Base-by-base conservation (phyloP, 257 asterid species). In the Rauvolfia tetraphylla region DNA sequence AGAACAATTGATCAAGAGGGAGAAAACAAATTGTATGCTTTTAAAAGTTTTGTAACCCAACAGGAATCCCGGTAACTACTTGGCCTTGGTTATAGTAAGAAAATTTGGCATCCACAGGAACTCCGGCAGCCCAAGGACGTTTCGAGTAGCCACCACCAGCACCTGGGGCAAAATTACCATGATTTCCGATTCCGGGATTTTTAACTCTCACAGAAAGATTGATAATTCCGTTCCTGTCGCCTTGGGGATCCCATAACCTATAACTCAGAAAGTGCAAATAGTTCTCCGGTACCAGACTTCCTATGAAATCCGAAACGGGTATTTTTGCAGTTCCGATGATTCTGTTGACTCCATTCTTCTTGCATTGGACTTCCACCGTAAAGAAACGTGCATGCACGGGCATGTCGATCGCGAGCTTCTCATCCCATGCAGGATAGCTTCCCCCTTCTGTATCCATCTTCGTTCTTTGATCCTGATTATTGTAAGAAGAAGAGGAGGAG, bases 221-320 rank as follows among this genome's bases (percentile, higher is more conserved):
- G 0, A 93, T 75, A 58, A 93, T 93, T 83, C 98, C 98, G 63
- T 90, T 93, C 80, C 83, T 88, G 34, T 46, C 79, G 3, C 98
- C 95, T 11, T 70, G 74, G 8, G 58, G 73, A 66, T 87, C 89
- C 84, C 90, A 84, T 80, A 93, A 68, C 81, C 97, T 86, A 34
- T 93, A 93, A 80, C 98, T 91, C 95, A 93, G 82, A 75, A 93
- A 89, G 42, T 87, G 92, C 88, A 91, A 23, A 65, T 88, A 83
- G n/a, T 86, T 84, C 7, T 81, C 86, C 18, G 95, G 97, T 71
- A 88, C 79, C 62, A 74, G 57, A 1, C 93, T 95, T 17, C 93
- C 97, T 31, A 79, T 29, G 70, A 93, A 93, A 79, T 93, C 98
- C n/a, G 90, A 68, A 25, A 85, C 86, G 3, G 97, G 98, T 72